Conservation (phyloP, 768 basidiomycete genomes). For the Kwoniella pini region DNA sequence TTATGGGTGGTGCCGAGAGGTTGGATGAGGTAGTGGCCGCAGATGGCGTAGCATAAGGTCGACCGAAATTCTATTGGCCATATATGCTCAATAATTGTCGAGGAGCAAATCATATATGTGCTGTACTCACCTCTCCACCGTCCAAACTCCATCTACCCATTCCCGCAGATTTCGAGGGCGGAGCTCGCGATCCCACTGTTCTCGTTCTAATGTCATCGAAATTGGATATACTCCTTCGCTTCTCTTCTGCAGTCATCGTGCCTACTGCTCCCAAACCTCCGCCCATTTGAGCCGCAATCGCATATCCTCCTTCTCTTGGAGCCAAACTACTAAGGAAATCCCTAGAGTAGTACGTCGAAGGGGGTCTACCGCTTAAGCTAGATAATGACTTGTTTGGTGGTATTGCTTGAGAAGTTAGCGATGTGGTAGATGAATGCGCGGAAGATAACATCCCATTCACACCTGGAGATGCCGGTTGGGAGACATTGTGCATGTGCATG, state of each 20-base stretch:
- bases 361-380: conserved; percentile 22
- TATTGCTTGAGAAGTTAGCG: conserved; percentile 25
- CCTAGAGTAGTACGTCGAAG: conserved; percentile 47
- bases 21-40: conserved; percentile 40
- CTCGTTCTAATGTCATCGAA: conserved; percentile 20
- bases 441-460: conserved; percentile 27
- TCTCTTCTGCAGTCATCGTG: conserved; percentile 36
- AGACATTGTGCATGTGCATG: conserved; percentile 13
- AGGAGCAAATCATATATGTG: not conserved
- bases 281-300: conserved; percentile 50
- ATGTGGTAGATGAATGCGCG: conserved; percentile 41
- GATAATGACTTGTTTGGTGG: conserved; percentile 17
- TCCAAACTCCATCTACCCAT: conserved; percentile 50
- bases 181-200: conserved; percentile 28
- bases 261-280: conserved; percentile 28
- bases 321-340: conserved; percentile 50
- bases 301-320: conserved; percentile 54
- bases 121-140: conserved; percentile 45
- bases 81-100: conserved; percentile 1
- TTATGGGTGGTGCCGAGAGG: conserved; percentile 39
- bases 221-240: conserved; percentile 20
- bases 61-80: conserved; percentile 22
- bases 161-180: conserved; percentile 39
- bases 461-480: conserved; percentile 23
- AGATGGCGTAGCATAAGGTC: conserved; percentile 39